Conservation (phyloP, 1,139 yeast species). For the Pichia sp. region DNA sequence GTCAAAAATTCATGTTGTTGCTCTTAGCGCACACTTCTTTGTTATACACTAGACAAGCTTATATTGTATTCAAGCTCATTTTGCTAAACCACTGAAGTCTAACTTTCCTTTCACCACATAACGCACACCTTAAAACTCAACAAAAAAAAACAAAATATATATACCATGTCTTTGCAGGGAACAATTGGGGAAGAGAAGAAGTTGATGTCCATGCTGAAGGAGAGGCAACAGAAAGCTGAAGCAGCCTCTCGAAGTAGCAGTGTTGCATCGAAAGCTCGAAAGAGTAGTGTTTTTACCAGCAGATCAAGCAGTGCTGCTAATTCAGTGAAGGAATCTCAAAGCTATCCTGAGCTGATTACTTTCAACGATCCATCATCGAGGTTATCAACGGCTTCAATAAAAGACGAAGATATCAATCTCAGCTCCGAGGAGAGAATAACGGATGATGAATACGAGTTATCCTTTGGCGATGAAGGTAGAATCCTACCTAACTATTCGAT, state of each 20-base stretch:
- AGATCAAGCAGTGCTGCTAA: conserved; percentile 22
- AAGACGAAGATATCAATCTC: conserved; percentile 22
- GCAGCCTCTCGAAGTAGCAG: conserved; percentile 9
- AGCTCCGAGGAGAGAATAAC: conserved; percentile 65
- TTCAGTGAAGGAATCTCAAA: conserved; percentile 22
- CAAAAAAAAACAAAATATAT: neutral
- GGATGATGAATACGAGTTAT: conserved; percentile 54
- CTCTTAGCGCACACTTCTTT: too few species aligned
- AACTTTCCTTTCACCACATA: neutral
- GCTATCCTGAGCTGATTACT: conserved; percentile 36
- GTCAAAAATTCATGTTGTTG: too few species aligned
- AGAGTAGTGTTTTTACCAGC: conserved; percentile 5
- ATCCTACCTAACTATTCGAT: conserved; percentile 50
- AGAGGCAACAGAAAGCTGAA: conserved; percentile 19
- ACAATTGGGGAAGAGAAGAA: conserved; percentile 40
- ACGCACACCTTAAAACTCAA: neutral
- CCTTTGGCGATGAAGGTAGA: conserved; percentile 55
- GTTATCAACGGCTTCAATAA: conserved; percentile 26
- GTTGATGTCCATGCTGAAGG: conserved; percentile 32
- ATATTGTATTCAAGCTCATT: too few species aligned
- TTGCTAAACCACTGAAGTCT: too few species aligned
- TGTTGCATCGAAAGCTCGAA: conserved; percentile 7
- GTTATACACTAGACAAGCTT: too few species aligned
- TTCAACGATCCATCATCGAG: conserved; percentile 54
- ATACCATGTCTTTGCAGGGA: conserved; percentile 38